Evolutionary conservation across 2,329 filamentous ascomycete species (phyloP).

Genomic region (Curvularia hawaiiensis): DNA sequence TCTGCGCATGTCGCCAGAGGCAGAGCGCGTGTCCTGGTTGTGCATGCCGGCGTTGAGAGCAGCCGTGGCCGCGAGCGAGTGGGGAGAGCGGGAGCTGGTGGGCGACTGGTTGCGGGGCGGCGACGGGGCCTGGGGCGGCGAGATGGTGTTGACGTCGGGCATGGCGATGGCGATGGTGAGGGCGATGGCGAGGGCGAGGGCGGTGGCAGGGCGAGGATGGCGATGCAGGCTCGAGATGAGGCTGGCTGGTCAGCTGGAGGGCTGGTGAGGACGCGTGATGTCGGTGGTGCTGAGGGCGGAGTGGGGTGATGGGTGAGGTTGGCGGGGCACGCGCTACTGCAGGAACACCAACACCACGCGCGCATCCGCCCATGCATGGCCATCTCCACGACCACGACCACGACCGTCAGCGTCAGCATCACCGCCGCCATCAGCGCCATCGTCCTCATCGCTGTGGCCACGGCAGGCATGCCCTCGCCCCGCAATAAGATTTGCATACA

Average conservation of each 20-base stretch:
- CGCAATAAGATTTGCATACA: conserved; percentile 6
- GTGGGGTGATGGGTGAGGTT: conserved; percentile 11
- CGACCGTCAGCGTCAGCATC: background rate
- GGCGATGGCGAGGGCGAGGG: background rate
- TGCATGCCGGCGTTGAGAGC: conserved; percentile 79
- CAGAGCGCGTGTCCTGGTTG: conserved; percentile 59
- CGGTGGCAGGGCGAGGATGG: background rate
- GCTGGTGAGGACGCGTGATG: background rate
- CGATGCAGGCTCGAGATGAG: background rate
- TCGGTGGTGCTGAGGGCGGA: conserved; percentile 1
- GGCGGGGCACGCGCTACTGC: conserved; percentile 9
- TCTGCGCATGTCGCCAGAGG: conserved; percentile 57
- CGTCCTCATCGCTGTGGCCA: background rate
- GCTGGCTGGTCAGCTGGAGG: background rate
- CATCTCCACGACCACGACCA: background rate
- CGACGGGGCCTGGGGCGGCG: conserved; percentile 51
- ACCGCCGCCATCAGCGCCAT: background rate
- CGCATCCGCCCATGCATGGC: no score
- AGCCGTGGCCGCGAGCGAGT: conserved; percentile 76
- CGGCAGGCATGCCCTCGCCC: background rate
- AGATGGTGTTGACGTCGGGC: conserved; percentile 65
- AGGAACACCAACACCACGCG: conserved; percentile 2
- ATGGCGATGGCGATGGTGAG: background rate
- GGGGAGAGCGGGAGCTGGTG: conserved; percentile 59
- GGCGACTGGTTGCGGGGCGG: conserved; percentile 36